These are phyloP conservation scores for Fagus crenata DNA, from an alignment of 306 rosid genomes.

Conservation along the genomic window DNA sequence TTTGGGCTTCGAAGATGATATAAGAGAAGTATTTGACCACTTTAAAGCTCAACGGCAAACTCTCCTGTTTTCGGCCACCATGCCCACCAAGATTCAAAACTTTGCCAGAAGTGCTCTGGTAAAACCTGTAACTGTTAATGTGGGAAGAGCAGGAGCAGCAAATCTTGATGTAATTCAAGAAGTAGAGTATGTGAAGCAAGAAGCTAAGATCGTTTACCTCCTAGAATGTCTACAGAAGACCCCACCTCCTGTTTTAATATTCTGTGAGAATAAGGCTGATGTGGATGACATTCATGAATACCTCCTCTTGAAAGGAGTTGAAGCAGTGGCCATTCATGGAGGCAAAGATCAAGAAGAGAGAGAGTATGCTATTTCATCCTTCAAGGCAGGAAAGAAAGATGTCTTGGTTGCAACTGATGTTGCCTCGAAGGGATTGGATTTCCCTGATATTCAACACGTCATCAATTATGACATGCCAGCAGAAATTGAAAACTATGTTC, in stretches of 20 bases:
- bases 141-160: slow-evolving; percentile 95
- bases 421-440: slow-evolving; percentile 94
- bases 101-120: slow-evolving; percentile 90
- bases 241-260: slow-evolving; percentile 84
- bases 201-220: slow-evolving; percentile 86
- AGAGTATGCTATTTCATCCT: slow-evolving; percentile 77
- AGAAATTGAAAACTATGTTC: slow-evolving; percentile 93
- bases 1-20: slow-evolving; percentile 89
- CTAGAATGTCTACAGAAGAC: slow-evolving; percentile 90
- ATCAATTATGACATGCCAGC: slow-evolving; percentile 95
- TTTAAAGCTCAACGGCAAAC: slow-evolving; percentile 93
- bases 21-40: slow-evolving; percentile 88
- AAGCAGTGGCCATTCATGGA: slow-evolving; percentile 93
- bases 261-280: slow-evolving; percentile 90
- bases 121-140: slow-evolving; percentile 72
- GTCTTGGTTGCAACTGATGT: slow-evolving; percentile 96
- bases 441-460: slow-evolving; percentile 95
- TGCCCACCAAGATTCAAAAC: slow-evolving; percentile 89
- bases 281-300: slow-evolving; percentile 95
- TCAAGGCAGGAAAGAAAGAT: slow-evolving; percentile 83
- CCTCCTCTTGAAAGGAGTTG: slow-evolving; percentile 91
- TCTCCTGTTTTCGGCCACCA: slow-evolving; percentile 86
- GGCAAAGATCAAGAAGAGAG: slow-evolving; percentile 98
- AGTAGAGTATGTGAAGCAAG: slow-evolving; percentile 93
- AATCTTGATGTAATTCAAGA: slow-evolving; percentile 92